phyloP scores from a whole-genome alignment of 495 filamentous ascomycete species.

The Bryoglossum gracile region DNA sequence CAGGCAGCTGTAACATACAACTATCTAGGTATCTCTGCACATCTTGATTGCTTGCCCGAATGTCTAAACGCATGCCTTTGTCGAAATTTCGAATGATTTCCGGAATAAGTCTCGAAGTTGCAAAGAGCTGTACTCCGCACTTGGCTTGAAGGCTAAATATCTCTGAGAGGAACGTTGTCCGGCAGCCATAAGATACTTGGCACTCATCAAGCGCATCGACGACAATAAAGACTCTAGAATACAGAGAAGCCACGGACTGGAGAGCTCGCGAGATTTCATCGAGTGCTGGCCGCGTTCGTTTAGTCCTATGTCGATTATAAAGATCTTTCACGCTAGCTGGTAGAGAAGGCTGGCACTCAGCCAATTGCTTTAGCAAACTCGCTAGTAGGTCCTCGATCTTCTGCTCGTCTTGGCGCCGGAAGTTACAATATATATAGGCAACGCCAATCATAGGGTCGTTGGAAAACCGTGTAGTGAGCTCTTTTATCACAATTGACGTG shows the following conservation, averaged over 20 bases:
- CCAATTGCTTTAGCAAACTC: conserved; percentile 23
- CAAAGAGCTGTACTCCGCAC: not conserved
- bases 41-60: not conserved
- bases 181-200: conserved; percentile 20
- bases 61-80: not conserved
- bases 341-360: conserved; percentile 20
- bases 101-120: not conserved
- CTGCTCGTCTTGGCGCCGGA: conserved; percentile 27
- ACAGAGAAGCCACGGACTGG: conserved; percentile 8
- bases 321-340: conserved; percentile 23
- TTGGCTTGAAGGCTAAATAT: not conserved
- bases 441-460: conserved; percentile 25
- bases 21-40: not conserved
- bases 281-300: conserved; percentile 24
- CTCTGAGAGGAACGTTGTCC: not conserved
- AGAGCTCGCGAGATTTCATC: conserved; percentile 15
- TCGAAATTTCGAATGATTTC: not conserved
- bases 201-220: conserved; percentile 42
- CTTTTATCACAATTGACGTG: conserved; percentile 26
- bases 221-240: conserved; percentile 31
- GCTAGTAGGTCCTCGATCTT: conserved; percentile 22
- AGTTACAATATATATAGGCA: conserved; percentile 37
- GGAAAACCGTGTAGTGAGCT: conserved; percentile 24
- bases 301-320: conserved; percentile 18
- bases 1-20: not conserved